These are phyloP conservation scores for Rhizophagus sp. DNA, from an alignment of 192 early-diverging fungal genomes.

Conservation along the genomic window DNA sequence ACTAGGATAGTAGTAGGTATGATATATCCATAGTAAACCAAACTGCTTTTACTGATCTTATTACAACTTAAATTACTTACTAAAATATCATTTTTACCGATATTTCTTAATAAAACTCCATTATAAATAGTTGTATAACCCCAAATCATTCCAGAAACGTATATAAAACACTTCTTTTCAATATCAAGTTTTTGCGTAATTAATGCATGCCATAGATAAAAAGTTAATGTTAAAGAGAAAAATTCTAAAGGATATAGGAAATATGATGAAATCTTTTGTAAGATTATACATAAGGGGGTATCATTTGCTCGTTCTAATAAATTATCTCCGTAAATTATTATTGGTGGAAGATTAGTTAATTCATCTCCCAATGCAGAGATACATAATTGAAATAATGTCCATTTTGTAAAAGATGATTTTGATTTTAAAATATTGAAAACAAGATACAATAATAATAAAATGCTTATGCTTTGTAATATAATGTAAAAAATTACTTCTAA, in stretches of 20 bases:
- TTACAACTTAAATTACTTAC: not conserved
- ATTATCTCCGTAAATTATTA: conserved; percentile 7
- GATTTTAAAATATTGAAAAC: not conserved
- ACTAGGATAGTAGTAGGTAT: not conserved
- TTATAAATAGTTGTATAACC: not conserved
- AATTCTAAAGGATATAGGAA: not conserved
- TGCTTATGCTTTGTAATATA: not conserved
- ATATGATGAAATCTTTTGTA: not conserved
- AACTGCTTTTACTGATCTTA: too few relatives aligned
- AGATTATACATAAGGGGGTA: not conserved
- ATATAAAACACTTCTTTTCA: not conserved
- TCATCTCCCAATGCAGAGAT: not conserved
- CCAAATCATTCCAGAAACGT: conserved; percentile 3
- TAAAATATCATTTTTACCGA: not conserved
- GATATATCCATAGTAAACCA: not conserved
- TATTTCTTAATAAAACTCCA: not conserved
- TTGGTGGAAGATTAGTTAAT: not conserved
- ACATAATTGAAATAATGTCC: conserved; percentile 18
- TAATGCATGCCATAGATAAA: conserved; percentile 24
- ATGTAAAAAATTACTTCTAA: not conserved
- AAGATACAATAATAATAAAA: not conserved
- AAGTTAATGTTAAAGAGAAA: not conserved
- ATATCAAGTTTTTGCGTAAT: not conserved
- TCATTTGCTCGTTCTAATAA: not conserved
- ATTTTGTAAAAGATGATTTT: conserved; percentile 7